Base-by-base conservation (phyloP, 306 rosid genomes). In the Cercis canadensis region DNA sequence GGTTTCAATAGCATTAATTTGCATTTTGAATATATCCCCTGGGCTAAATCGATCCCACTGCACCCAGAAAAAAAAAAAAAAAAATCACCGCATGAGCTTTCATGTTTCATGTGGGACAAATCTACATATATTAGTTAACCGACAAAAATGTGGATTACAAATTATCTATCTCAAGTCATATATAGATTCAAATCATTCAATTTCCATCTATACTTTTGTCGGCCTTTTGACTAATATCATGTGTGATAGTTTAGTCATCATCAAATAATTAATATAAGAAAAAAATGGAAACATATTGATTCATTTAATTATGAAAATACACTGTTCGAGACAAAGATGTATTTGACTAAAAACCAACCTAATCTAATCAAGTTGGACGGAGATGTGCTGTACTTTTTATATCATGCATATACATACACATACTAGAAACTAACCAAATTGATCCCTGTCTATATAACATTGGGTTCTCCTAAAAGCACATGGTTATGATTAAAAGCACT, bases 401-500 rank as follows among this genome's bases (percentile, higher is more conserved):
- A 11, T 24, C 2, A 24, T 24, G 29, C 29, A 24, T 24, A 3
- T 24, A 24, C 29, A 24, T 16, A 37, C 34, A 57, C 34, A 5
- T 32, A 17, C 40, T 17, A 39, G 59, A 50, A 69, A 18, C 44
- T 10, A 56, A 75, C 69, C 60, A 69, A 62, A 69, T 13, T 32
- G 36, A n/a, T n/a, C 81, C 4, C 36, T n/a, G 34, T 16, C 21
- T 51, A 37, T 37, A 5, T 37, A 9, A 37, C 43, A 6, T 1
- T 1, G 3, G 65, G 58, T 49, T 17, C 55, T 54, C 44, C 19
- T 43, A 2, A 15, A 67, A 16, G 68, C 32, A 4, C 3, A 4
- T 5, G 10, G 59, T 44, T 69, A 61, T 52, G 65, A 76, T 62
- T 69, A 39, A 37, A 37, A 46, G 33, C 32, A 37, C 55, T 70